phyloP scores from a whole-genome alignment of 495 filamentous ascomycete species.

The Lentithecium fluviatile region DNA sequence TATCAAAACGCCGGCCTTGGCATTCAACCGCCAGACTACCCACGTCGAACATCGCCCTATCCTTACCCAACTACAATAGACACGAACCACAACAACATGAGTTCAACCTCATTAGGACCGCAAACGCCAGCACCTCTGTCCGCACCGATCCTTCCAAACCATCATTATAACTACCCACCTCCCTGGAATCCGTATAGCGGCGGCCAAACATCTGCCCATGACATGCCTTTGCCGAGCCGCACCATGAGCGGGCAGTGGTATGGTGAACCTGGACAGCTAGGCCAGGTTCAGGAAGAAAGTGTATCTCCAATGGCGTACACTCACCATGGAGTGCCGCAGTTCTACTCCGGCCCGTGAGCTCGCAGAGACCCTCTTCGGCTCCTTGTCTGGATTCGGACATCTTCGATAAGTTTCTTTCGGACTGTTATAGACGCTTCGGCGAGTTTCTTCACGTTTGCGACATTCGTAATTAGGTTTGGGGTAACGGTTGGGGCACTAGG shows the following conservation, averaged over 20 bases:
- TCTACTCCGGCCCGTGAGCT: conserved; percentile 16
- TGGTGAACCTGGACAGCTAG: conserved; percentile 17
- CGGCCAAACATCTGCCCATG: conserved; percentile 3
- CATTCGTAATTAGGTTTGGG: no score
- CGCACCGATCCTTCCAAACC: conserved; percentile 24
- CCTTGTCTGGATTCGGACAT: neutral
- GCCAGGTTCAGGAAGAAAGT: conserved; percentile 29
- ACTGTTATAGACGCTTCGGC: no score
- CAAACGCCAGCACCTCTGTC: conserved; percentile 16
- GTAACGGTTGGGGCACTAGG: no score
- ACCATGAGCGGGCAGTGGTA: conserved; percentile 31
- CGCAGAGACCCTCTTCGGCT: neutral
- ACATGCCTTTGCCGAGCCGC: conserved; percentile 14
- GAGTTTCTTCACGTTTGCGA: no score
- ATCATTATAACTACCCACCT: conserved; percentile 22
- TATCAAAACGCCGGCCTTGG: conserved; percentile 17
- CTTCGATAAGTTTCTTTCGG: neutral
- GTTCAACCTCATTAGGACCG: conserved; percentile 11
- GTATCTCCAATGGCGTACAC: conserved; percentile 12
- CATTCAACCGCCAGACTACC: conserved; percentile 27
- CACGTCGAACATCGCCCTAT: conserved; percentile 27
- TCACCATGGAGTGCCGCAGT: conserved; percentile 19
- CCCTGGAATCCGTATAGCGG: conserved; percentile 21
- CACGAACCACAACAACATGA: conserved; percentile 19
- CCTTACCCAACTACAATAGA: conserved; percentile 29